Evolutionary conservation across 257 asterid genomes (phyloP), one percentile per base, ranked within the genome.

Genomic region (Solanum boliviense): DNA sequence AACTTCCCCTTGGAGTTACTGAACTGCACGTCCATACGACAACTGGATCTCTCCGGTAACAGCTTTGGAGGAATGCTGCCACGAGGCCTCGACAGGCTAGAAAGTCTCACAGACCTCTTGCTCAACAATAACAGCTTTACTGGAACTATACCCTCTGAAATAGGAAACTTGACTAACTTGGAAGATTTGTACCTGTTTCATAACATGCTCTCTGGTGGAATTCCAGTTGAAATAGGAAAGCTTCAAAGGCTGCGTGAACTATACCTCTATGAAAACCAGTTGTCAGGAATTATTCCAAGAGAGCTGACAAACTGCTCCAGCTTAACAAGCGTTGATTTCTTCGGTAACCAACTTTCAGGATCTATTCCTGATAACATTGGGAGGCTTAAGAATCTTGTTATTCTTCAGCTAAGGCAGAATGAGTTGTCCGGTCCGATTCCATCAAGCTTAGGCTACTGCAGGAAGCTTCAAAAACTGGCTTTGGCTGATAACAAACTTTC

Each of bases 401-500:
- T 91, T 76, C 95, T 96, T 73, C 96, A 91, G 23, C 90, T 96
- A 36, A 89, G 98, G 91, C 98, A 95, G 90, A 96, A 96, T 87
- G 98, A 92, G 15, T 84, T 96, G 27, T 89, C 96, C 0, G 99
- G 98, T 13, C 67, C 94, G 9, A 95, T 96, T 52, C 98, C 98
- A 9, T 89, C 96, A 13, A 94, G 98, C 89, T 83, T 96, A 32
- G 98, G 98, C 78, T 91, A 94, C 91, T 95, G 99, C 94, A 92
- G 91, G 41, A 94, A 94, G 94, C 97, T 95, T 85, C 93, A 92
- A 89, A 86, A 92, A 67, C 90, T 96, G 20, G 95, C 88, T 18
- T 90, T 96, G 88, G 95, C 98, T 31, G 98, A 96, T 90, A 96
- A 96, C 94, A 94, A 93, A 88, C 94, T 95, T 39, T 89, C 98